phyloP scores from a whole-genome alignment of 2,329 filamentous ascomycete genomes.

The Aspergillus fumigatiaffinis region DNA sequence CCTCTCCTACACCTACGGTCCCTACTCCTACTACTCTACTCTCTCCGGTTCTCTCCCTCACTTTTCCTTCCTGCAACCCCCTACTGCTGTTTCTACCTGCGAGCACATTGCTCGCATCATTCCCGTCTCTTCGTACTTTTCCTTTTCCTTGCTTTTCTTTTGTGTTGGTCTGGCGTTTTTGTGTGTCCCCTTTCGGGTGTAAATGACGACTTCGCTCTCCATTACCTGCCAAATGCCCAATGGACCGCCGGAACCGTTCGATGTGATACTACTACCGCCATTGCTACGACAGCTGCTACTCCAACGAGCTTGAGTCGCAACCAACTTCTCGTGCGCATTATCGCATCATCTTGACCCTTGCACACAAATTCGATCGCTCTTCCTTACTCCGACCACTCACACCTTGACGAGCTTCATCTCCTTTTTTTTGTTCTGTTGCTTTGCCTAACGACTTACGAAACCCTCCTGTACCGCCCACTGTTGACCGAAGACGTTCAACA shows the following conservation, averaged over 20 bases:
- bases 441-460: constrained; percentile 20
- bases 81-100: constrained; percentile 9
- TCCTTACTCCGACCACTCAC: constrained; percentile 18
- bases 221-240: constrained; percentile 9
- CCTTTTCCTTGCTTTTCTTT: constrained; percentile 17
- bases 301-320: constrained; percentile 3
- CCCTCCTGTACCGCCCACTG: constrained; percentile 9
- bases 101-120: constrained; percentile 19
- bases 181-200: constrained; percentile 14
- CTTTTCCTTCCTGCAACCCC: constrained; percentile 6
- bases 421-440: constrained; percentile 11
- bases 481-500: constrained; percentile 6
- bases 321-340: constrained; percentile 7
- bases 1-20: not conserved
- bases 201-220: constrained; percentile 4
- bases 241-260: constrained; percentile 15
- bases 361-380: constrained; percentile 19
- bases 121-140: constrained; percentile 14
- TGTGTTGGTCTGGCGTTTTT: constrained; percentile 27
- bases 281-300: not conserved
- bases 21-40: not conserved
- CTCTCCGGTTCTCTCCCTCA: constrained; percentile 2
- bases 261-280: constrained; percentile 12
- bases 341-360: constrained; percentile 13
- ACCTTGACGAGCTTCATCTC: constrained; percentile 19